Base-by-base conservation (phyloP, 805 yeast species). In the Candida koratica region DNA sequence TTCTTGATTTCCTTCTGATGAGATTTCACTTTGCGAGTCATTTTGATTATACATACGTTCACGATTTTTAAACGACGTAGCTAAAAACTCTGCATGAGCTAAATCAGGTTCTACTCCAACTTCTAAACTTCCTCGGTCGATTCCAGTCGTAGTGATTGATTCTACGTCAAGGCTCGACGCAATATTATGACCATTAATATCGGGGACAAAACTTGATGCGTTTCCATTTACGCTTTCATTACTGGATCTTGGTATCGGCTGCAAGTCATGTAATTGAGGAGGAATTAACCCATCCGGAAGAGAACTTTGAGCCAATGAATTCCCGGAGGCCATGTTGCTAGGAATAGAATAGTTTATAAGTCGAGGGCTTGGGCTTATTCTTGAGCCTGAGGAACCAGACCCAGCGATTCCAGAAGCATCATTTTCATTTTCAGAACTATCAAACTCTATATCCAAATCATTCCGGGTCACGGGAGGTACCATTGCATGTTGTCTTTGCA, bases 381-480 rank as follows among this genome's bases (percentile, higher is more conserved):
- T 29, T 13, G 32, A 29, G 14, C 25, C 32, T 12, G 20, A 29
- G n/a, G 32, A 29, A 20, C 31, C 17, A 6, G 22, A 13, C 9
- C n/a, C 20, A 4, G 20, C 18, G 9, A n/a, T 25, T 12, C 17
- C 5, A 15, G 27, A 23, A 17, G 30, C 19, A 8, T 25, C 15
- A 24, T 44, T 39, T 28, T 49, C 50, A 16, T 45, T 42, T 28
- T 54, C 58, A 3, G 58, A 52, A 4, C 55, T 46, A 37, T 53
- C 61, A 37, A 56, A 56, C 29, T 56, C 58, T 19, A 49, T 47
- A 18, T 50, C 54, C 5, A 39, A 33, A 7, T 18, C 23, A 4
- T 23, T 18, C 9, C 25, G 16, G 2, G 26, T 28, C 3, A 23
- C 19, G 7, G 34, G 30, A 12, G 28, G 17, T 28, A 24, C 24